phyloP scores from a whole-genome alignment of 768 basidiomycete species.

The Russula olivacea region DNA sequence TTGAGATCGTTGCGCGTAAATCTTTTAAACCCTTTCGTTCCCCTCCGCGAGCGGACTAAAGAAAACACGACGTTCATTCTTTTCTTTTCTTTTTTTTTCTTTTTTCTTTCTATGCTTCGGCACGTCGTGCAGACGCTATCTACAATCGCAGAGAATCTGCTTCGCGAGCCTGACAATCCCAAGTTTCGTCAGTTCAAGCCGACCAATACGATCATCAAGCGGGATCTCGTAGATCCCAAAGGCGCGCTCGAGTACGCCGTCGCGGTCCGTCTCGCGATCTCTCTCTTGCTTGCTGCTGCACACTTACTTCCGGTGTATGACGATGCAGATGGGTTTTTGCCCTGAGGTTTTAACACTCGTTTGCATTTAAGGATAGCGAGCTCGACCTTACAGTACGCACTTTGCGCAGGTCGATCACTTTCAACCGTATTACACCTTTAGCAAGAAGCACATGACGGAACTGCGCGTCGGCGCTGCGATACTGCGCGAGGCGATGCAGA shows the following conservation, averaged over 20 bases:
- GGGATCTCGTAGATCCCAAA: slow-evolving; percentile 58
- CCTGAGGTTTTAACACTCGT: slow-evolving; percentile 45
- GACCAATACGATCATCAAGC: slow-evolving; percentile 64
- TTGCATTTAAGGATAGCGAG: background rate
- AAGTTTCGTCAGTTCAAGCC: slow-evolving; percentile 73
- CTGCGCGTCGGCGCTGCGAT: slow-evolving; percentile 60
- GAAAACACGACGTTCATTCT: background rate
- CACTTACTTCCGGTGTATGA: no score
- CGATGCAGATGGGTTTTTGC: slow-evolving; percentile 39
- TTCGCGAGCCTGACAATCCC: slow-evolving; percentile 64
- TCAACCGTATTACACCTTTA: slow-evolving; percentile 68
- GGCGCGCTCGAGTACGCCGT: slow-evolving; percentile 77
- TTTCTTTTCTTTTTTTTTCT: background rate
- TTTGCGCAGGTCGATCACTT: slow-evolving; percentile 55
- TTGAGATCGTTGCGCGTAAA: slow-evolving; percentile 59
- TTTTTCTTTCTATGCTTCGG: background rate
- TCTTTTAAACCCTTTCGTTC: slow-evolving; percentile 10
- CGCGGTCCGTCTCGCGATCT: slow-evolving; percentile 45
- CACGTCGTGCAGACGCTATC: slow-evolving; percentile 50
- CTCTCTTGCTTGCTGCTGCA: slow-evolving; percentile 30
- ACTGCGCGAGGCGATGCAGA: slow-evolving; percentile 53
- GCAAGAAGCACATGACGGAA: slow-evolving; percentile 45
- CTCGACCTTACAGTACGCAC: background rate
- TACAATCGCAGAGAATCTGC: slow-evolving; percentile 65
- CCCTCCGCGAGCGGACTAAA: slow-evolving; percentile 11